These are phyloP conservation scores for Adiantum capillusveneris DNA, from an alignment of 75 land plant species.

Conservation along the genomic window DNA sequence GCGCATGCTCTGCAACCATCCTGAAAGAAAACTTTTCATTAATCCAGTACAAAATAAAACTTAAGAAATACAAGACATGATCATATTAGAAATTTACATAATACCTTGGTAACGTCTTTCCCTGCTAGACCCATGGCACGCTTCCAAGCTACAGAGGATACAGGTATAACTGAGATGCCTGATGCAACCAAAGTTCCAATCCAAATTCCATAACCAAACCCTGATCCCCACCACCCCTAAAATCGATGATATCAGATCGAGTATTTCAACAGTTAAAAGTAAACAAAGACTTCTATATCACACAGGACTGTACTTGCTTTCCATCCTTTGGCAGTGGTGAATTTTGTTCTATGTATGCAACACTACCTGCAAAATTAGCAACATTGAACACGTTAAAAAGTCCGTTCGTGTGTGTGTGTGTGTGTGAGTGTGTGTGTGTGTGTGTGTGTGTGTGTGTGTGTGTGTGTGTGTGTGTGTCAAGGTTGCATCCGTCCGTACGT, in stretches of 20 bases:
- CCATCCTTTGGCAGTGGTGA: slow-evolving; percentile 84
- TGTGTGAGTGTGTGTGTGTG: no score
- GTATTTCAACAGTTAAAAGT: no score
- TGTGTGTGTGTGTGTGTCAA: no score
- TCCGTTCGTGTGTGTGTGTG: no score
- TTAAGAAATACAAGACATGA: no score
- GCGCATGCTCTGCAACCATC: slow-evolving; percentile 83
- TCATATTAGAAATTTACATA: not conserved
- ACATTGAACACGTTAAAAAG: no score
- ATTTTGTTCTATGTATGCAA: slow-evolving; percentile 87
- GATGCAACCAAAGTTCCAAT: slow-evolving; percentile 79
- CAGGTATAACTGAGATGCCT: slow-evolving; percentile 88
- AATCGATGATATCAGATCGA: no score
- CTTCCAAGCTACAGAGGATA: slow-evolving; percentile 75
- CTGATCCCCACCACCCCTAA: slow-evolving; percentile 95
- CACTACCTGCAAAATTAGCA: slow-evolving; percentile 76
- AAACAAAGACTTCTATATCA: no score
- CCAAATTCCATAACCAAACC: slow-evolving; percentile 93
- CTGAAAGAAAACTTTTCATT: slow-evolving; percentile 22
- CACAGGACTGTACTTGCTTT: slow-evolving; percentile 48
- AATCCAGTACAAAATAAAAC: no score
- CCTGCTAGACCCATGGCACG: slow-evolving; percentile 62
- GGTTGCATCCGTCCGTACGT: not conserved
- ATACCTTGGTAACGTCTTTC: slow-evolving; percentile 52
- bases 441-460: no score